phyloP scores from a whole-genome alignment of 2,329 filamentous ascomycete genomes.

The Fusarium sp. region DNA sequence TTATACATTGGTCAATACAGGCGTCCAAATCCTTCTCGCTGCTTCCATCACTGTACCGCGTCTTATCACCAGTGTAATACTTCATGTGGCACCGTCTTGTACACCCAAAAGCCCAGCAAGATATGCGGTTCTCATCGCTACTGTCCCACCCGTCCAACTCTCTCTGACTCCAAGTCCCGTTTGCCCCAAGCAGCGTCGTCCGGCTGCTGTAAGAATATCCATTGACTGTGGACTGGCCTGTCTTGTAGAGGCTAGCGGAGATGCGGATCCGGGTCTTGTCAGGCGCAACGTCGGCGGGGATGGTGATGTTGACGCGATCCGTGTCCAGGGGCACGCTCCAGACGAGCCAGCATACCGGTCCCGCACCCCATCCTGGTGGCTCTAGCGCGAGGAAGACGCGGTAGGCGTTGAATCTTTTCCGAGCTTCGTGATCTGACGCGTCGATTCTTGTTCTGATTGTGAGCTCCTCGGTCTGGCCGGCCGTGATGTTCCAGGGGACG shows the following conservation, averaged over 20 bases:
- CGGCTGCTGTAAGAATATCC: conserved; percentile 35
- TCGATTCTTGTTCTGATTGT: conserved; percentile 30
- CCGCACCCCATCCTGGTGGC: conserved; percentile 39
- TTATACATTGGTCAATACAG: conserved; percentile 33
- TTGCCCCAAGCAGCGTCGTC: conserved; percentile 27
- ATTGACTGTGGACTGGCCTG: conserved; percentile 13
- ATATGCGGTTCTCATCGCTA: conserved; percentile 24
- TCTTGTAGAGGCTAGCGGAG: conserved; percentile 31
- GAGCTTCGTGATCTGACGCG: conserved; percentile 14
- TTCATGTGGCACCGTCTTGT: conserved; percentile 31
- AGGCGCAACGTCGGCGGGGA: conserved; percentile 38
- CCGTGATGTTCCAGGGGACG: conserved; percentile 39
- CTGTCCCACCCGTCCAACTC: conserved; percentile 37
- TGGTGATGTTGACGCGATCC: conserved; percentile 40
- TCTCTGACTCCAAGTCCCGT: conserved; percentile 39
- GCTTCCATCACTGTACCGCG: conserved; percentile 19
- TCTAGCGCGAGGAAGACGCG: conserved; percentile 38
- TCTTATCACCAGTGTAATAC: conserved; percentile 34
- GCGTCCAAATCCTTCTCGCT: conserved; percentile 14
- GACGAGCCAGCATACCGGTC: conserved; percentile 36
- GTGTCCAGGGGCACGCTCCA: conserved; percentile 20
- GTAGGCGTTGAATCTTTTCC: conserved; percentile 26
- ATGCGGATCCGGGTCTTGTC: conserved; percentile 27
- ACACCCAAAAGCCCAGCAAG: conserved; percentile 37
- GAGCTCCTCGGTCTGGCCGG: conserved; percentile 17